Base-by-base conservation (phyloP, 2,329 filamentous ascomycete species). In the Mollisia scopiformis region DNA sequence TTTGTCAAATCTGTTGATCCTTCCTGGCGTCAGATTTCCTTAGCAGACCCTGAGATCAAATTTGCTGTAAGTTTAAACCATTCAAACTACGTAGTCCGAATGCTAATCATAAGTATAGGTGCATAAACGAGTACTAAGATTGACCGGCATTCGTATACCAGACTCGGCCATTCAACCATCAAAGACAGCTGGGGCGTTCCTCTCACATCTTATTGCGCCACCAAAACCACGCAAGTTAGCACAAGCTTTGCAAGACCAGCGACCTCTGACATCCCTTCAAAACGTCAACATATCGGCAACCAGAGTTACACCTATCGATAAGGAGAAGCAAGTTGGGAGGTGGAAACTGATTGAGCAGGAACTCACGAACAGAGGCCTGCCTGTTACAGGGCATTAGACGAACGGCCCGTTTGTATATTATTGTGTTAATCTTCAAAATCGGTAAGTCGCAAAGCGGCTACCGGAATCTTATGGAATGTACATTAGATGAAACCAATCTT, bases 331-430 rank as follows among this genome's bases (percentile, higher is more conserved):
- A 52, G 74, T 91, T 43, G 92, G 92, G 28, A 82, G 91, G 70
- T 91, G 89, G 85, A 95, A 95, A 84, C 75, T 93, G 53, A 91
- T 94, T 70, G 84, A 90, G 74, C 79, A 87, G 70, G 89, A 92
- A 75, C 79, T 94, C 64, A 77, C 77, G 70, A 81, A 84, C 72
- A 80, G 88, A 58, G 83, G 82, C 16, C 74, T 93, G 66, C 85
- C 88, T 7, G 76, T 86, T 16, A 79, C 77, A 3, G 85, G 84
- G 3, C 59, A 63, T 59, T 43, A 47, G 21, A 47, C 8, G 19
- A 21, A 46, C 16, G 19, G 8, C 25, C 43, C n/a, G 23, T 47
- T n/a, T 28, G 43, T 47, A 47, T 47, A 28, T 27, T 47, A 47
- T 11, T 47, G 43, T 27, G 43, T 16, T 11, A 27, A 16, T 27